A percentile compares a stretch with the other conserved stretches of the same genome.
phyloP scores from a whole-genome alignment of 2,329 filamentous ascomycete genomes.

The Diaporthe aspalathi region DNA sequence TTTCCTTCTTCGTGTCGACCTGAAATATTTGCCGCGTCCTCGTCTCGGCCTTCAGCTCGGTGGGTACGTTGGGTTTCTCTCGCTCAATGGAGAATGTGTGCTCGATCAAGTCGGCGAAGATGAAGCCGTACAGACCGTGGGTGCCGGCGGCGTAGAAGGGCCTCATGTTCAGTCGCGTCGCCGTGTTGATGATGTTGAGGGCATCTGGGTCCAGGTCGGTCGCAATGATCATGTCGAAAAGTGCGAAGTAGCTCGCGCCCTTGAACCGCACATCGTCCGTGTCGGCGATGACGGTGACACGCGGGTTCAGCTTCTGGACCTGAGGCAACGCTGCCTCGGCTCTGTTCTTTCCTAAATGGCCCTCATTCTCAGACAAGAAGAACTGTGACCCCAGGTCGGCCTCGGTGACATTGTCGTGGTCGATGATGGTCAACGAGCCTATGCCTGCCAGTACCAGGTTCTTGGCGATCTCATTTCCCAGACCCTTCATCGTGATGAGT shows the following conservation, averaged over 20 bases:
- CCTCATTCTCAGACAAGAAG: slow-evolving; percentile 76
- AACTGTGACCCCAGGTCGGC: slow-evolving; percentile 86
- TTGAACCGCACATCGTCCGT: slow-evolving; percentile 75
- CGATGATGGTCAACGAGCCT: slow-evolving; percentile 87
- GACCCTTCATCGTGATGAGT: slow-evolving; percentile 85
- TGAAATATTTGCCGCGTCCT: slow-evolving; percentile 80
- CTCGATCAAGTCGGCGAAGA: slow-evolving; percentile 91
- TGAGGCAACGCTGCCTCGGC: slow-evolving; percentile 83
- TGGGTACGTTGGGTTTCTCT: slow-evolving; percentile 79
- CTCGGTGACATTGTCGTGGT: slow-evolving; percentile 79
- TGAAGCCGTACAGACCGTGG: slow-evolving; percentile 93
- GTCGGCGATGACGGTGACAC: slow-evolving; percentile 81
- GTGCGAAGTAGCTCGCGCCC: slow-evolving; percentile 77
- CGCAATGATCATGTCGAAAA: slow-evolving; percentile 88
- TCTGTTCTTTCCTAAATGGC: slow-evolving; percentile 82
- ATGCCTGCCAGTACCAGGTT: slow-evolving; percentile 96
- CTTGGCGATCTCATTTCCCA: slow-evolving; percentile 96
- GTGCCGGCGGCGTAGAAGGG: slow-evolving; percentile 91
- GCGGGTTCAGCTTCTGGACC: slow-evolving; percentile 87
- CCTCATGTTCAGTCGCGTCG: slow-evolving; percentile 79
- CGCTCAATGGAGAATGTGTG: slow-evolving; percentile 93
- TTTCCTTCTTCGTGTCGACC: slow-evolving; percentile 77
- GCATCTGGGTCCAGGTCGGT: slow-evolving; percentile 84
- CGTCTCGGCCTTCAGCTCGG: slow-evolving; percentile 73
- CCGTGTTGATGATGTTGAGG: slow-evolving; percentile 84